A percentile compares a stretch with the other conserved stretches of the same genome.
Evolutionary conservation across 2,329 filamentous ascomycete genomes (phyloP).

Genomic region (Juglanconis sp.): DNA sequence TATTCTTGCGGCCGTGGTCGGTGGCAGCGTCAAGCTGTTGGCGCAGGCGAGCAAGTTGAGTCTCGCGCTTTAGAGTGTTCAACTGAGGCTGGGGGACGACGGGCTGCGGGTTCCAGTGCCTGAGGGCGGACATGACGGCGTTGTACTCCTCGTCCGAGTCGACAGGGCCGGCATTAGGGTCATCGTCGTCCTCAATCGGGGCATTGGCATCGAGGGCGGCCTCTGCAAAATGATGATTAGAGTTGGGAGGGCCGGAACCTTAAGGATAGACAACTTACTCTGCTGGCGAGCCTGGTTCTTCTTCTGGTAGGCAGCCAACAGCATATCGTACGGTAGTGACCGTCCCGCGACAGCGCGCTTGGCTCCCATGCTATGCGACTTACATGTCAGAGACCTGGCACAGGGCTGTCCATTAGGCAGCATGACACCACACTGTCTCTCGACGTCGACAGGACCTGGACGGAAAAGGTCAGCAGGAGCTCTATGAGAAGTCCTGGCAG

Average conservation of each 20-base stretch:
- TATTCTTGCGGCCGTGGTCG: conserved; percentile 62
- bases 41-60: conserved; percentile 59
- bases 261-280: conserved; percentile 55
- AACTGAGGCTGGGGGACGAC: conserved; percentile 65
- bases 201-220: conserved; percentile 93
- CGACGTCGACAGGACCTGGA: conserved; percentile 81
- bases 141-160: conserved; percentile 95
- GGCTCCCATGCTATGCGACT: conserved; percentile 91
- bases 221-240: conserved; percentile 42
- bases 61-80: conserved; percentile 59
- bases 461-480: not conserved
- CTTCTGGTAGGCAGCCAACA: conserved; percentile 85
- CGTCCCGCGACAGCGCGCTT: conserved; percentile 85
- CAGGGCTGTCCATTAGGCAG: conserved; percentile 83
- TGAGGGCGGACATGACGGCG: conserved; percentile 77
- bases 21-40: conserved; percentile 66
- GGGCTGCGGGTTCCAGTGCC: conserved; percentile 74
- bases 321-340: conserved; percentile 87
- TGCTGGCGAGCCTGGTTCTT: conserved; percentile 99
- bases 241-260: not conserved
- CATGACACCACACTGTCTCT: conserved; percentile 86
- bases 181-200: conserved; percentile 80
- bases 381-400: conserved; percentile 85
- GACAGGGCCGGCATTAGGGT: conserved; percentile 73
- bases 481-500: not conserved